These are phyloP conservation scores for Botryotinia convoluta DNA, from an alignment of 2,329 filamentous ascomycete species.

Conservation along the genomic window DNA sequence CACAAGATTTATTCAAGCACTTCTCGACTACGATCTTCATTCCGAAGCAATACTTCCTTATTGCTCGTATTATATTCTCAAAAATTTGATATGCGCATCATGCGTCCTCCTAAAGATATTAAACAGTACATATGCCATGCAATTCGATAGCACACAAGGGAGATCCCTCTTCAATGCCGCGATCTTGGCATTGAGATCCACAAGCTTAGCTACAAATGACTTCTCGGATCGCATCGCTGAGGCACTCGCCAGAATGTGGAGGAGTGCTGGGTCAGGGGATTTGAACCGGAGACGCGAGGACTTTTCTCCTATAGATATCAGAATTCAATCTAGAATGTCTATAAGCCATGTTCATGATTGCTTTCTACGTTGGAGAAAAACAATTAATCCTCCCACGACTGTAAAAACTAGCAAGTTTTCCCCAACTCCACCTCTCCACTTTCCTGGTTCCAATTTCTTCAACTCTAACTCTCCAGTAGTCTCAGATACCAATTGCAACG, in stretches of 20 bases:
- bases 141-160: slow-evolving; percentile 54
- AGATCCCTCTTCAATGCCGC: slow-evolving; percentile 57
- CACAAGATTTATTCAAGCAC: slow-evolving; percentile 24
- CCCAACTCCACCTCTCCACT: neutral
- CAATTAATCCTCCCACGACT: slow-evolving; percentile 7
- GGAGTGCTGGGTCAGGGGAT: slow-evolving; percentile 24
- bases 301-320: slow-evolving; percentile 53
- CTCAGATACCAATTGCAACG: neutral
- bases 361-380: slow-evolving; percentile 63
- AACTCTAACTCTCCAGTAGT: neutral
- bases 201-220: slow-evolving; percentile 62
- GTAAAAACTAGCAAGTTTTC: neutral
- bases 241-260: slow-evolving; percentile 64
- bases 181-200: slow-evolving; percentile 56
- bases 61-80: slow-evolving; percentile 61
- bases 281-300: slow-evolving; percentile 19
- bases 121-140: slow-evolving; percentile 60
- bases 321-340: slow-evolving; percentile 64
- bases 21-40: slow-evolving; percentile 26
- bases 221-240: slow-evolving; percentile 62
- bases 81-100: slow-evolving; percentile 64
- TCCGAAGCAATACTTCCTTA: slow-evolving; percentile 43
- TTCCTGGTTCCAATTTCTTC: neutral
- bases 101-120: slow-evolving; percentile 64
- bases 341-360: slow-evolving; percentile 66